Percentiles rank a stretch among this genome's conserved stretches.
phyloP scores from a whole-genome alignment of 2,329 filamentous ascomycete genomes.

The Colletotrichum endophyticum region DNA sequence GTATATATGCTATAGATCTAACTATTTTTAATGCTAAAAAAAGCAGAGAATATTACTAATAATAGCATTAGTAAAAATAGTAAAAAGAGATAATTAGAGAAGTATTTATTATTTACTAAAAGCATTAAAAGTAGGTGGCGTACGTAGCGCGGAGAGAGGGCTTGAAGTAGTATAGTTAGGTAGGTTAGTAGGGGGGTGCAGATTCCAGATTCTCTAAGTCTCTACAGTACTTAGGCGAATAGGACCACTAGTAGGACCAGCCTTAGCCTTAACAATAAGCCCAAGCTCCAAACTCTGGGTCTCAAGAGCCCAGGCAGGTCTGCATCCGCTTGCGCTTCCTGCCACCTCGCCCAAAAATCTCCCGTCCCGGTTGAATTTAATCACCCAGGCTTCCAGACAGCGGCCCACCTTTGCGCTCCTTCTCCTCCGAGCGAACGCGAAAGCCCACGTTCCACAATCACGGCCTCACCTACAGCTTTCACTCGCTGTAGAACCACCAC shows the following conservation, averaged over 20 bases:
- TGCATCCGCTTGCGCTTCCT: conserved; percentile 15
- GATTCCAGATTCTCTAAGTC: too few species aligned
- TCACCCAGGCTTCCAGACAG: not conserved
- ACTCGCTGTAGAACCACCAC: not conserved
- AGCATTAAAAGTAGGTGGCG: too few species aligned
- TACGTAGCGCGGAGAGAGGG: too few species aligned
- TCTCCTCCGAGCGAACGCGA: not conserved
- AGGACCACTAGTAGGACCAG: not conserved
- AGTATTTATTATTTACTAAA: too few species aligned
- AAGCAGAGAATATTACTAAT: too few species aligned
- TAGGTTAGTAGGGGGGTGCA: too few species aligned
- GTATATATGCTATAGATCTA: too few species aligned
- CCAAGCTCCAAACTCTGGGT: conserved; percentile 2
- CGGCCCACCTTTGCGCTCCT: not conserved
- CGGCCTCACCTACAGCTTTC: not conserved
- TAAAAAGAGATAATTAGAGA: too few species aligned
- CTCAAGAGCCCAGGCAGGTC: not conserved
- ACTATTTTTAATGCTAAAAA: too few species aligned
- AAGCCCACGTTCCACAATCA: not conserved
- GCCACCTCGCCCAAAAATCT: conserved; percentile 20
- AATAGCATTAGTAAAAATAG: too few species aligned
- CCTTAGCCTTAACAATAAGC: conserved; percentile 11
- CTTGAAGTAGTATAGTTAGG: too few species aligned
- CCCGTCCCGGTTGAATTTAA: conserved; percentile 5
- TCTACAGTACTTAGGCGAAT: not conserved